Percentiles rank a stretch among this genome's conserved stretches.
Conservation (phyloP, 495 filamentous ascomycete species). For the Penicillium parvum region DNA sequence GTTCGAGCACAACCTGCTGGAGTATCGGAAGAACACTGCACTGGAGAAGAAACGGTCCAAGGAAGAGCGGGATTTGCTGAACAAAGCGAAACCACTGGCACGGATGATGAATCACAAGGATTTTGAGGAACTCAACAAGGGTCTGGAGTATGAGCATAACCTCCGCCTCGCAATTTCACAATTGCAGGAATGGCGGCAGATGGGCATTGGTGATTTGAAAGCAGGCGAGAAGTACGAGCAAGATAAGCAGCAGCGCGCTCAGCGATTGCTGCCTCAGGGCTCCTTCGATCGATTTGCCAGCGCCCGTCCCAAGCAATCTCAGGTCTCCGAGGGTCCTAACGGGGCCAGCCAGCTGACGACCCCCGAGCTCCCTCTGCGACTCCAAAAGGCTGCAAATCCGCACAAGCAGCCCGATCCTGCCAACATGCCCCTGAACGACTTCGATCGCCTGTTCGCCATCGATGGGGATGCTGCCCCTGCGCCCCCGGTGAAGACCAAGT, state of each 20-base stretch:
- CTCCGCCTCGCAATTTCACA: slow-evolving; percentile 84
- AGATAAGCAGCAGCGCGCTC: slow-evolving; percentile 75
- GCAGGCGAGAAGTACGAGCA: slow-evolving; percentile 91
- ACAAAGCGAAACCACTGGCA: slow-evolving; percentile 92
- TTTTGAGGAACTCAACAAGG: slow-evolving; percentile 79
- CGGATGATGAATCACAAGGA: slow-evolving; percentile 94
- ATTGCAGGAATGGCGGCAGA: slow-evolving; percentile 88
- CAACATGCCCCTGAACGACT: slow-evolving; percentile 36
- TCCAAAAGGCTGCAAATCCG: slow-evolving; percentile 39
- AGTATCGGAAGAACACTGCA: slow-evolving; percentile 84
- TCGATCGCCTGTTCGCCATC: slow-evolving; percentile 40
- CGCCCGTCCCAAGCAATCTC: slow-evolving; percentile 45
- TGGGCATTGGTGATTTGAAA: slow-evolving; percentile 75
- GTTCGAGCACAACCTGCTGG: slow-evolving; percentile 88
- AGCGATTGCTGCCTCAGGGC: slow-evolving; percentile 64
- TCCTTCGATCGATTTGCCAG: slow-evolving; percentile 76
- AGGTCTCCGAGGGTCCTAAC: slow-evolving; percentile 64
- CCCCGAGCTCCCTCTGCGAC: slow-evolving; percentile 66
- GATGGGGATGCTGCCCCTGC: slow-evolving; percentile 40
- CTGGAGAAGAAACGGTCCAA: slow-evolving; percentile 93
- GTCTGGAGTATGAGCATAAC: slow-evolving; percentile 83
- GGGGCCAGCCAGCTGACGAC: slow-evolving; percentile 68
- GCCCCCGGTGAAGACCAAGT: slow-evolving; percentile 45
- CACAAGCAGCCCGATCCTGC: slow-evolving; percentile 29
- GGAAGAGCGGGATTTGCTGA: slow-evolving; percentile 83